Percentiles rank a stretch among this genome's conserved stretches.
Evolutionary conservation across 2,329 filamentous ascomycete genomes (phyloP).

Genomic region (Fusarium keratoplasticum): DNA sequence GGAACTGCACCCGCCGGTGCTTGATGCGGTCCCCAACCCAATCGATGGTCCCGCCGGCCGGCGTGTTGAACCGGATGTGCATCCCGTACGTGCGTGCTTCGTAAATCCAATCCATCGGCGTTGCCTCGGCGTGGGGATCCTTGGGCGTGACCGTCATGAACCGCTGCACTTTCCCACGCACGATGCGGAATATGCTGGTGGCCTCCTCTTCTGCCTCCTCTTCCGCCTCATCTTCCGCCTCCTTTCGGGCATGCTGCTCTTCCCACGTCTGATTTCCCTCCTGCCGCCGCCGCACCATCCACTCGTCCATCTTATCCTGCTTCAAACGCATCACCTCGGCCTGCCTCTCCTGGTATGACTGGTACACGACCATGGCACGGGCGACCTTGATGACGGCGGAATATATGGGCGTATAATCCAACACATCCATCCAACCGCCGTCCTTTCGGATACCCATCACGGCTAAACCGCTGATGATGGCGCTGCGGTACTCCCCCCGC

Average conservation of each 20-base stretch:
- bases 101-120: background rate
- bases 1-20: background rate
- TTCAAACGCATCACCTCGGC: background rate
- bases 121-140: background rate
- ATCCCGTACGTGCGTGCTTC: background rate
- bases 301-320: too few relatives aligned
- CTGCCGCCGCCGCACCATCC: too few relatives aligned
- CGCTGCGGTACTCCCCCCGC: background rate
- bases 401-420: slow-evolving; percentile 24
- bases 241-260: too few relatives aligned
- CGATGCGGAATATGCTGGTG: background rate
- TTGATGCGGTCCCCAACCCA: background rate
- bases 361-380: slow-evolving; percentile 17
- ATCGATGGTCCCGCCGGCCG: background rate
- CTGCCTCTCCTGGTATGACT: slow-evolving; percentile 13
- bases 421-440: background rate
- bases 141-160: background rate
- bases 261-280: too few relatives aligned
- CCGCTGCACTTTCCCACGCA: background rate
- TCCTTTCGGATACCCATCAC: slow-evolving; percentile 3
- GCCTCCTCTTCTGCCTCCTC: background rate
- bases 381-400: slow-evolving; percentile 31
- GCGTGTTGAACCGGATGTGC: background rate
- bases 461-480: background rate
- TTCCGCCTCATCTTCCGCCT: background rate